Conservation (phyloP, 148 eudicot genomes). For the Silene latifolia region DNA sequence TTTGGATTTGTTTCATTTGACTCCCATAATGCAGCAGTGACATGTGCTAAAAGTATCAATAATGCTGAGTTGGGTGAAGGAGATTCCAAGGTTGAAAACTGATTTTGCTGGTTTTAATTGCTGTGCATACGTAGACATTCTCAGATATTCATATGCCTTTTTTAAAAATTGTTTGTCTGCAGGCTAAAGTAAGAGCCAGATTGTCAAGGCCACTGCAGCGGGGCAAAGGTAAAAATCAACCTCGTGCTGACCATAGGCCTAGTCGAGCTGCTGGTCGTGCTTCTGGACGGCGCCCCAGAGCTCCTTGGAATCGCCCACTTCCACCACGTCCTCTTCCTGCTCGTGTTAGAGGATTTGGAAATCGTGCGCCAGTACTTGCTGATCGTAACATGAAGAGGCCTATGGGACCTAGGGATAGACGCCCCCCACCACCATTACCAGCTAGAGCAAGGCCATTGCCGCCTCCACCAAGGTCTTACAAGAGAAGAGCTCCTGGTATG, state of each 20-base stretch:
- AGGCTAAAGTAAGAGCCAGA: constrained; percentile 94
- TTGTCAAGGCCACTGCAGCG: constrained; percentile 90
- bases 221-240: constrained; percentile 60
- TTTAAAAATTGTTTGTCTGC: constrained; percentile 7
- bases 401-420: constrained; percentile 51
- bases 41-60: constrained; percentile 85
- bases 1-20: constrained; percentile 91
- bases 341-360: constrained; percentile 45
- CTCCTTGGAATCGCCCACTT: constrained; percentile 71
- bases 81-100: constrained; percentile 57
- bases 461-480: constrained; percentile 76
- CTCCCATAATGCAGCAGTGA: constrained; percentile 86
- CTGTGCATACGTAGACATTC: constrained; percentile 6
- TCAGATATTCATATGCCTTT: constrained; percentile 1
- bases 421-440: constrained; percentile 53
- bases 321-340: constrained; percentile 53
- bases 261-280: constrained; percentile 49
- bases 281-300: constrained; percentile 45
- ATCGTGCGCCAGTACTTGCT: constrained; percentile 47
- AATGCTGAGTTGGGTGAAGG: constrained; percentile 95
- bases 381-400: constrained; percentile 68
- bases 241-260: constrained; percentile 53
- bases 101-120: constrained; percentile 1
- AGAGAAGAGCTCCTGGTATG: constrained; percentile 88
- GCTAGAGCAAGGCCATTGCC: constrained; percentile 63